Evolutionary conservation across 257 asterid species (phyloP), one percentile per base, ranked within the genome.

Genomic region (Anisodus tanguticus): DNA sequence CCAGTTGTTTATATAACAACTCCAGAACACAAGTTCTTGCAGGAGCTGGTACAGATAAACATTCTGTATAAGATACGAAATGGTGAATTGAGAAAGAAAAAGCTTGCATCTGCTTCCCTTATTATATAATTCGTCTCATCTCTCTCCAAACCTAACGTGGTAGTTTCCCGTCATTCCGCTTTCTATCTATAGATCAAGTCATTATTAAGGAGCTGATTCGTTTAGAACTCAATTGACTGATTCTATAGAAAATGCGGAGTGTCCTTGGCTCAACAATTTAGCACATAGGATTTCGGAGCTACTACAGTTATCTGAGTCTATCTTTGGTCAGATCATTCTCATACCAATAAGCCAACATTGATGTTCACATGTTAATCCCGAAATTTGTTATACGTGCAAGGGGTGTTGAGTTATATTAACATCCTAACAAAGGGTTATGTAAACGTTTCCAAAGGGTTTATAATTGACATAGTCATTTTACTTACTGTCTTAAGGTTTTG

Each of bases 51-150:
- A 31, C 35, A 31, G 35, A 31, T 31, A 31, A 31, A 31, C 35
- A 31, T 31, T 31, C 35, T 31, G 35, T 2, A 7, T n/a, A 8
- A 60, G 12, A 9, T 60, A n/a, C 35, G 0, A 60, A 57, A 57
- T 16, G 3, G 63, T 57, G 63, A 57, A 15, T 57, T 15, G 63
- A 31, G 35, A 0, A n/a, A 83, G 69, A 22, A 82, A 68, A 68
- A 13, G 47, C 58, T 53, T 39, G 47, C 69, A 69, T 69, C 3
- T 83, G 67, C 53, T 83, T 83, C 35, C 43, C 54, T 53, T 53
- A 54, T 51, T 53, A 35, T 72, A 83, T 83, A 43, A 70, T 19
- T 16, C 13, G 82, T 71, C 82, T 55, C 82, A 31, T 31, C 35
- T 31, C 35, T 31, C 62, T 53, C 57, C 81, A 58, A 58, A 58